Evolutionary conservation across 2,329 filamentous ascomycete species (phyloP), one percentile per base, ranked within the genome.

Genomic region (Cercospora zeina): DNA sequence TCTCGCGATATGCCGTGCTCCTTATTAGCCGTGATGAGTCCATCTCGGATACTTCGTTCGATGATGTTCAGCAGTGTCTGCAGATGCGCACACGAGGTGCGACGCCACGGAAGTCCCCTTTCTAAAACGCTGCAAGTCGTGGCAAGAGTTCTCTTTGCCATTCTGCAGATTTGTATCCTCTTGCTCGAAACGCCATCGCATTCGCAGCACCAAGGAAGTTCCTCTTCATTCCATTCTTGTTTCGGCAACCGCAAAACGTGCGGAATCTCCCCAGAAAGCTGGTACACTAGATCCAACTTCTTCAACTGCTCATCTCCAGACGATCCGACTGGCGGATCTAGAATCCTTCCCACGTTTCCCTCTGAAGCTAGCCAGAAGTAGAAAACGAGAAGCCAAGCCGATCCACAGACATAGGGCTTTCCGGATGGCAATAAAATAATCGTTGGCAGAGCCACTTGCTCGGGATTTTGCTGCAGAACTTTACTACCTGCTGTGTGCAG

Each of bases 301-400:
- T 21, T 14, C 14, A 54, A 14, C 31, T 34, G 19, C 50, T n/a
- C 3, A 7, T 36, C 6, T 21, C 11, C 30, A 16, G 30, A 13
- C 24, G 14, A 19, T 55, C 53, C 36, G 53, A 55, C 31, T 55
- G 53, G 53, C 16, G 31, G 53, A 24, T 27, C 24, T 39, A 16
- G 21, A 16, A 55, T 55, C 53, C 53, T 55, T 55, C 53, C 30
- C 50, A 51, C 53, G 11, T 39, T 30, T 11, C 14, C 34, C 36
- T n/a, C 7, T 19, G 4, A 16, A 39, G 36, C 53, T 55, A 55
- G 53, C 53, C 53, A 37, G 33, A 55, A 55, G 53, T 27, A 42
- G 53, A 37, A 55, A 55, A 55, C 53, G 53, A 55, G 53, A 14
- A 24, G 33, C 53, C 53, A 55, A 55, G 53, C 21, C 50, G 30